Evolutionary conservation across 306 rosid genomes (phyloP), one percentile per base, ranked within the genome.

Genomic region (Quillaja saponaria): DNA sequence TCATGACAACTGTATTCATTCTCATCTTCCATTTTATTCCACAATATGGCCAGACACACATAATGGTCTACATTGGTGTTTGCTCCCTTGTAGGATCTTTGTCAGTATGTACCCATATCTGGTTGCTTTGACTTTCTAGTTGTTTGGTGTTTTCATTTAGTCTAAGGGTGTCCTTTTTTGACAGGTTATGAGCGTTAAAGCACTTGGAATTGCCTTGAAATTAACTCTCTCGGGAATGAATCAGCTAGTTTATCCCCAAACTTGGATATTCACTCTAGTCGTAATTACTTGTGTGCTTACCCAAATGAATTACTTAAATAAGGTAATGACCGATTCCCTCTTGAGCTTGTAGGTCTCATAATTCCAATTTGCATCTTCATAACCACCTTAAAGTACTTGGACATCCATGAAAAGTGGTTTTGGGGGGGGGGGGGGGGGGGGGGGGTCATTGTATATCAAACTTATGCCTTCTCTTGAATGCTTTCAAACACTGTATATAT

Each of bases 171-270:
- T 69, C 59, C 16, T 72, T 79, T 77, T 72, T 79, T 77, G 76
- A 75, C 82, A 92, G 98, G 99, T 94, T 68, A 94, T 94, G 99
- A 87, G 99, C 71, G 99, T 94, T 56, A 94, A 89, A 82, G 99
- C 97, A 54, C 85, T 94, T 54, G 99, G 99, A 70, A 94, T 94
- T 78, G 99, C 97, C 67, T 71, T 94, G 81, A 94, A 94, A 83
- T 72, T 94, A 74, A 94, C 99, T 14, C 73, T 94, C 31, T 85
- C 96, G 0, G 99, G 99, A 68, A 89, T 81, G 87, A 94, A 89
- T 81, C 99, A 94, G 68, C 85, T 94, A 60, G 69, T 85, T 73
- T 94, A 76, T 75, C 99, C 99, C 42, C 95, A 94, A 71, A 89
- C 99, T 13, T 94, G 99, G 99, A 86, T 63, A 61, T 94, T 94